Base-by-base conservation (phyloP, 192 early-diverging fungal genomes). In the Geranomyces variabilis region DNA sequence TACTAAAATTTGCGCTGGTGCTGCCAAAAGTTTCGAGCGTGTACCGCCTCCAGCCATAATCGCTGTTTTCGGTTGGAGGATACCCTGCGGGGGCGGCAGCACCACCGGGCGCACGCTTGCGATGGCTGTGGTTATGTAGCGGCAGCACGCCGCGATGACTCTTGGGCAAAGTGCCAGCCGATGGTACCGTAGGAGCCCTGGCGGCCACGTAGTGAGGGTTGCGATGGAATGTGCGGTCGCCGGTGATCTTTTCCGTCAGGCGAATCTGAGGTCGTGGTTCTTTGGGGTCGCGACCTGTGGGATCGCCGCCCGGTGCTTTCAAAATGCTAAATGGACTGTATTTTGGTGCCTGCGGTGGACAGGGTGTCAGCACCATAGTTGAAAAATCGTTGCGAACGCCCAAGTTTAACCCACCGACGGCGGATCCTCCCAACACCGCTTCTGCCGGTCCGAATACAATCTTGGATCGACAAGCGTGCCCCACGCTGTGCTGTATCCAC, bases 201-300 rank as follows among this genome's bases (percentile, higher is more conserved):
- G 31, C 36, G 34, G 51, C 51, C 4, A 26, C 24, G 17, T n/a
- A 24, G 22, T 60, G 58, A 17, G 12, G 59, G 14, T 14, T 44
- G 1, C 41, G 45, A 64, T 60, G 60, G 22, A 57, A 22, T 21
- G 66, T 19, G 6, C 72, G 51, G 24, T 47, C n/a, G 6, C 73
- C 73, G 29, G 73, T 75, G 29, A 75, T 63, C 45, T 75, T 89
- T 79, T 24, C 89, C 90, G 59, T 90, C 85, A 14, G 93, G 91
- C 77, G 94, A 89, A n/a, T 88, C 34, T 47, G 67, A 68, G 30
- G 63, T 45, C 34, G 62, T 49, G 71, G 63, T 44, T 44, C 74
- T 29, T 17, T 7, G 10, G 47, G 65, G 65, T 14, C 47, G 45
- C 28, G 41, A 44, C 31, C 58, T 29, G 41, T 17, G 5, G 63